Evolutionary conservation across 352 stramenopile species (phyloP), one percentile per base, ranked within the genome.

Genomic region (Thalassiosira sp.): DNA sequence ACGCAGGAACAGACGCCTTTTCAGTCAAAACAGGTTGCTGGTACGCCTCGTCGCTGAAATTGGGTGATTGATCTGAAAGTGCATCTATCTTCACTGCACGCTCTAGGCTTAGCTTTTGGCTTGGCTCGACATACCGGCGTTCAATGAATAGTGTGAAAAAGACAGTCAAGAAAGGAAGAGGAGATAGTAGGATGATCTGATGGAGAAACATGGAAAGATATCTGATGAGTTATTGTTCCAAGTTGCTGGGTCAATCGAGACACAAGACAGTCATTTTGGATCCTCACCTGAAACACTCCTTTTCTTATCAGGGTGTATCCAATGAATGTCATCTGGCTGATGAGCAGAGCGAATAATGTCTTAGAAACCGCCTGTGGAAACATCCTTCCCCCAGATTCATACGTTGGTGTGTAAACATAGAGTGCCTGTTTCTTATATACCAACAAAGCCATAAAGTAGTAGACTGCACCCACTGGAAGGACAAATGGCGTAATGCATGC

Each of bases 361-460:
- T 85, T 80, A 49, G 84, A 72, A 45, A 89, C 76, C 28, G 81
- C 83, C 20, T 74, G 64, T n/a, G 86, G 83, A 51, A 93, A 91
- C 64, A 94, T 82, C 22, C 67, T 76, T 24, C 90, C 92, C 37
- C 92, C 92, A 27, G 75, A 88, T 86, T 96, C 92, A 72, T 92
- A 95, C 0, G 82, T 70, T 42, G 84, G 86, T 57, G 85, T 89
- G 67, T 96, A 95, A 3, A 96, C 89, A 82, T 93, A 95, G 2
- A 95, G 72, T 49, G 94, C 76, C 83, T 95, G 89, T 51, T 94
- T 91, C 71, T 94, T 94, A 86, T 95, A 95, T 0, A 94, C 86
- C 42, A 94, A 58, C 18, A 93, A 68, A 18, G 90, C 86, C 25
- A 80, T 64, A 18, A 88, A 82, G 65, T 94, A 96, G 80, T 92